Conservation (phyloP, 768 basidiomycete genomes). For the Mycena leptocephala region DNA sequence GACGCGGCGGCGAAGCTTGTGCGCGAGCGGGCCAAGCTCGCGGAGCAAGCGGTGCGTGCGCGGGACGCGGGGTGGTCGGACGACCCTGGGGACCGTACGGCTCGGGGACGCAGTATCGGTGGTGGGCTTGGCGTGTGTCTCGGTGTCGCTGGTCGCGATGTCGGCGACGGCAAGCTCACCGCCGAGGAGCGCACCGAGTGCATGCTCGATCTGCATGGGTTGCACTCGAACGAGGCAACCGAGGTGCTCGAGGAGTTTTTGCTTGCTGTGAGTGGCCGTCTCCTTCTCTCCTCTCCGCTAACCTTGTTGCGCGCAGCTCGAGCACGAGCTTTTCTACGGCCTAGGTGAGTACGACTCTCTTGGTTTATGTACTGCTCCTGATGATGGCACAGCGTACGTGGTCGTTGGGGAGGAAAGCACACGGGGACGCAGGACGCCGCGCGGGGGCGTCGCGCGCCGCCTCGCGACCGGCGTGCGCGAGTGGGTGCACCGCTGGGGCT, state of each 20-base stretch:
- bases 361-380: conserved; percentile 24
- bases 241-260: conserved; percentile 94
- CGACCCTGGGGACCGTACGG: conserved; percentile 85
- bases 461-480: conserved; percentile 91
- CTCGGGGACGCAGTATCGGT: conserved; percentile 83
- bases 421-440: conserved; percentile 91
- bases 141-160: conserved; percentile 82
- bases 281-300: conserved; percentile 17
- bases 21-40: conserved; percentile 82
- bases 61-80: conserved; percentile 87
- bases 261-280: conserved; percentile 79
- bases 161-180: conserved; percentile 70
- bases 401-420: conserved; percentile 98
- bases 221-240: conserved; percentile 94
- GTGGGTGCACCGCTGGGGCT: conserved; percentile 95
- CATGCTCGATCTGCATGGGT: conserved; percentile 91
- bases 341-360: conserved; percentile 67
- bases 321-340: conserved; percentile 91
- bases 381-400: conserved; percentile 76
- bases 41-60: conserved; percentile 82
- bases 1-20: conserved; percentile 91
- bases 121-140: conserved; percentile 89
- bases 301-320: no score
- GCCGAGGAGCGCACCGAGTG: conserved; percentile 93
- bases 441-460: conserved; percentile 87